Evolutionary conservation across 2,329 filamentous ascomycete species (phyloP).

Genomic region (Aureobasidium sp.): DNA sequence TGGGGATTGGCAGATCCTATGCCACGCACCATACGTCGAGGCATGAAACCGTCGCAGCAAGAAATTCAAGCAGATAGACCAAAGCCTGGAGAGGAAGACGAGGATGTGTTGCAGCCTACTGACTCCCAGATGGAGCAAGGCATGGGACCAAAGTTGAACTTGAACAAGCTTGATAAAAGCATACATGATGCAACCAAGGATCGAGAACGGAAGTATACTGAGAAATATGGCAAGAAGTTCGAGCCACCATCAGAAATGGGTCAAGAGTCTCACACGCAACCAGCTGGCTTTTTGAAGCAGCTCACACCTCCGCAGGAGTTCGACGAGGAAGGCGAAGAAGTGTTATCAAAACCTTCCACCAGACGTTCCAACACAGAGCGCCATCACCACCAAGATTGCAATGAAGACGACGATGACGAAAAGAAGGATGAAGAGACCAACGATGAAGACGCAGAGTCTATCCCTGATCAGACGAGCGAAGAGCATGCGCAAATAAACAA

Average conservation of each 20-base stretch:
- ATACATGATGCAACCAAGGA: not conserved
- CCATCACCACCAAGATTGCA: not conserved
- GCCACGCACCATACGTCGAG: not conserved
- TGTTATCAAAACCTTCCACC: not conserved
- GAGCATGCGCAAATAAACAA: constrained; percentile 26
- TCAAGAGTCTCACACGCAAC: not conserved
- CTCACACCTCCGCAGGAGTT: not conserved
- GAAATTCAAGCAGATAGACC: constrained; percentile 19
- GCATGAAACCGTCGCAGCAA: constrained; percentile 32
- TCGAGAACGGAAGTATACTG: not conserved
- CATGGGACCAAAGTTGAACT: not conserved
- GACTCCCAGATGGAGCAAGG: constrained; percentile 2
- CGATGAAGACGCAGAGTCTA: not conserved
- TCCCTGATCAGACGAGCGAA: not conserved
- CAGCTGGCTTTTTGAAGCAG: not conserved
- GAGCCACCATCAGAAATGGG: not conserved
- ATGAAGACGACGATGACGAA: not conserved
- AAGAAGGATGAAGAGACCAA: not conserved
- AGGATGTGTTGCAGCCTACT: not conserved
- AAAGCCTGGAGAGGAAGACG: not conserved
- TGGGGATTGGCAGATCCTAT: constrained; percentile 4
- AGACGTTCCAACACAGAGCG: not conserved
- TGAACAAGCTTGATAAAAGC: not conserved
- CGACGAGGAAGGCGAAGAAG: not conserved
- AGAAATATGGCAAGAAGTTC: not conserved